These are phyloP conservation scores for Hypericum androsaemum DNA, from an alignment of 345 rosid genomes.

Conservation along the genomic window DNA sequence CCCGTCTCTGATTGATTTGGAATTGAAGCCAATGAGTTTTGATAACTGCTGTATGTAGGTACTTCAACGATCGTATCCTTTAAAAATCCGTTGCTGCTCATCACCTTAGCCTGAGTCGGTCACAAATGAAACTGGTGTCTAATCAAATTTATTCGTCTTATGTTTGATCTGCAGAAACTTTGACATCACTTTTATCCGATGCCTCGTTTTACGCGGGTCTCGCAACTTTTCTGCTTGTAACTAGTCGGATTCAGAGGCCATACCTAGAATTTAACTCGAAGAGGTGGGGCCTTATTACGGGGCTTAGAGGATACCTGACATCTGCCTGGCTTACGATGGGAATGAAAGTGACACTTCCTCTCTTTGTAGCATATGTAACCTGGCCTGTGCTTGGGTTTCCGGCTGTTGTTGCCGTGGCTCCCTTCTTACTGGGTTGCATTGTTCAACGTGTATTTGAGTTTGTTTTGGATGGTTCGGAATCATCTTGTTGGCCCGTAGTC, in stretches of 20 bases:
- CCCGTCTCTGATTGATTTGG: too few relatives aligned
- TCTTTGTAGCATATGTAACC: constrained; percentile 41
- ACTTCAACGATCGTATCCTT: too few relatives aligned
- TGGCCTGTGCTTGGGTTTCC: constrained; percentile 70
- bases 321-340: constrained; percentile 57
- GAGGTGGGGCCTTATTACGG: constrained; percentile 86
- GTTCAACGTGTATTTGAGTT: constrained; percentile 59
- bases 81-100: too few relatives aligned
- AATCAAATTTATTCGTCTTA: neutral
- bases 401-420: constrained; percentile 54
- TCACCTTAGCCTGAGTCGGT: too few relatives aligned
- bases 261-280: constrained; percentile 71
- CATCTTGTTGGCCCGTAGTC: constrained; percentile 80
- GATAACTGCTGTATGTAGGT: too few relatives aligned
- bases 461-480: constrained; percentile 37
- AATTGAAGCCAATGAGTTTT: too few relatives aligned
- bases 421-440: constrained; percentile 61
- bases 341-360: constrained; percentile 51
- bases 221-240: constrained; percentile 47
- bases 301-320: constrained; percentile 60
- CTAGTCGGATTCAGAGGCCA: constrained; percentile 64
- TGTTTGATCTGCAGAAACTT: constrained; percentile 44
- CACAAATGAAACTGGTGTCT: too few relatives aligned
- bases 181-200: constrained; percentile 49
- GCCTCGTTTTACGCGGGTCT: constrained; percentile 63